Evolutionary conservation across 768 basidiomycete genomes (phyloP), one percentile per base, ranked within the genome.

Genomic region (Russula sp.): DNA sequence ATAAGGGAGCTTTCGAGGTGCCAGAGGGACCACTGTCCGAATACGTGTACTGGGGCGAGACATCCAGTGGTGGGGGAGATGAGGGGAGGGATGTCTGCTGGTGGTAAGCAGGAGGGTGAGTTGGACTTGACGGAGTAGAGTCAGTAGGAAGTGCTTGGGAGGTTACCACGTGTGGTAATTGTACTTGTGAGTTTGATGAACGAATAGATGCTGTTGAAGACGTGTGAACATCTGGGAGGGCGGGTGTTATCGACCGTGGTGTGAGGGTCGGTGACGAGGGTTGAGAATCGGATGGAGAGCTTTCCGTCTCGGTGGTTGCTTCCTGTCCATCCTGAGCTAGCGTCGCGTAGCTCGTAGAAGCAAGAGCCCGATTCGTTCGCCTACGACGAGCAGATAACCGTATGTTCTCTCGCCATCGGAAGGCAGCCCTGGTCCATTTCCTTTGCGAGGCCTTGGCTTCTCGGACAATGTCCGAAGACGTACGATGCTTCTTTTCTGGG

Each of bases 381-480:
- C 88, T 77, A 52, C 83, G 81, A 41, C 86, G 81, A 8, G 83
- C 82, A n/a, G 81, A 74, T 59, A 81, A 77, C 32, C 83, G 81
- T 10, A 82, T 78, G 56, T 84, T 83, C 3, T 80, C 81, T 65
- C 77, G 83, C 88, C 88, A 91, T 47, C 85, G 79, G 8, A 83
- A 83, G 1, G 81, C 83, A 2, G 87, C 87, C 61, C 74, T 78
- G 0, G 79, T 78, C 87, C 86, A 88, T 51, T 84, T 67, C 66
- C 81, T 83, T 70, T 85, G 80, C 63, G 81, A 81, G 5, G 70
- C 69, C 56, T 76, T 80, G 8, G 72, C 70, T 50, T 83, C 81
- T 62, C 75, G 78, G 62, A 65, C 32, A 4, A 20, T 5, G 16
- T 71, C 62, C 45, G 72, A 70, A 6, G 65, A 70, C 48, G 71